Base-by-base conservation (phyloP, 768 basidiomycete species). In the Hygrocybe coccinea region DNA sequence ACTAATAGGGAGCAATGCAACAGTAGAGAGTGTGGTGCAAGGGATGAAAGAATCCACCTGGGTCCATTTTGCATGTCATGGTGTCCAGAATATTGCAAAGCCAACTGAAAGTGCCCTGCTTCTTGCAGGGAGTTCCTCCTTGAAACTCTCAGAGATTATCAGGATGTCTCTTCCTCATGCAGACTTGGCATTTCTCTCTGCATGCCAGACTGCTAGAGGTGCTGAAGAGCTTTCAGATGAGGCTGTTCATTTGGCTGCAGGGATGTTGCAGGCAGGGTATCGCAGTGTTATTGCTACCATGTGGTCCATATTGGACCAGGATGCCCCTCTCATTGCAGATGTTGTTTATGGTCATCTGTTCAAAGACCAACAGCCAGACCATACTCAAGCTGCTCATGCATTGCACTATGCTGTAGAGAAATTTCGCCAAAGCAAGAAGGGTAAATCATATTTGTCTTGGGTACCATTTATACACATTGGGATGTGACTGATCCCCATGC, bases 31-130 rank as follows among this genome's bases (percentile, higher is more conserved):
- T 5, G 61, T 62, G 9, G 3, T 57, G 35, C 12, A 41, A 6
- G 51, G 52, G 5, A 47, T 60, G 55, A 41, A 52, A 52, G 49
- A 58, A 35, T 38, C 11, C 19, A 9, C 46, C 5, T 70, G 67
- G 67, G 54, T 69, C 19, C 77, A 79, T 51, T 51, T 78, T 4
- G 71, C 76, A 0, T 76, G 74, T 49, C 72, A 74, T 29, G 74
- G 68, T 14, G 52, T 61, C 21, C 69, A 76, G 46, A 64, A 77
- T 47, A 1, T 52, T 8, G 2, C 19, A 5, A 43, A 60, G 24
- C 71, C 74, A 0, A 59, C 62, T 1, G 55, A 69, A 25, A 67
- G 63, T 35, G 64, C 55, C 2, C 62, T 66, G 14, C 49, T 61
- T 24, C 54, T 70, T 21, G n/a, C n/a, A n/a, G 54, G 61, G 19